These are phyloP conservation scores for Crithidia brevicula DNA, from an alignment of 208 protist species.

Conservation along the genomic window DNA sequence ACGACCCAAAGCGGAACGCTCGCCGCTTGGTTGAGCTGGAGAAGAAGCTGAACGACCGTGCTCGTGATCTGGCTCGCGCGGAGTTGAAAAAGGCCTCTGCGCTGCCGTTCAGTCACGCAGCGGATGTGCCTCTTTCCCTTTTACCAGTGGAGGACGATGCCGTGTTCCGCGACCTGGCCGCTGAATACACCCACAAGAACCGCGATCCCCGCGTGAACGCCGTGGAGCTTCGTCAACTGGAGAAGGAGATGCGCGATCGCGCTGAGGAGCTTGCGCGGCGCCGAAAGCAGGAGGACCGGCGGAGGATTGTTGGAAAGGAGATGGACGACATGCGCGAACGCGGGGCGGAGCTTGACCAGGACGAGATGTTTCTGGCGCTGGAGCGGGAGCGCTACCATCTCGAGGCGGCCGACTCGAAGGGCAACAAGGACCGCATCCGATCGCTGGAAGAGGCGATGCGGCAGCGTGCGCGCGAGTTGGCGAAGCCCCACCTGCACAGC, in stretches of 20 bases:
- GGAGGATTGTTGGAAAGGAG: constrained; percentile 13
- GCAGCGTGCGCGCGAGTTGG: constrained; percentile 24
- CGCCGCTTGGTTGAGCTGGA: not conserved
- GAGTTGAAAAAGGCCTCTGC: not conserved
- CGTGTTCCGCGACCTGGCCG: constrained; percentile 27
- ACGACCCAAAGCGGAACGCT: not conserved
- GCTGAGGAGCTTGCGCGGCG: constrained; percentile 35
- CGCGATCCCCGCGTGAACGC: constrained; percentile 19
- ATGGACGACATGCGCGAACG: constrained; percentile 54
- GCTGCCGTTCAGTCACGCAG: constrained; percentile 23
- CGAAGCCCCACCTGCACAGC: constrained; percentile 30
- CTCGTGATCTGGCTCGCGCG: constrained; percentile 35
- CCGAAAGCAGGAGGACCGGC: constrained; percentile 11
- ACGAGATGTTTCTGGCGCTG: constrained; percentile 57
- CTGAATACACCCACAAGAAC: constrained; percentile 8
- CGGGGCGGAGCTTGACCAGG: constrained; percentile 49
- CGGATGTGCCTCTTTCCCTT: constrained; percentile 27
- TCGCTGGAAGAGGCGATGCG: constrained; percentile 35
- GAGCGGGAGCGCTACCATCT: constrained; percentile 60
- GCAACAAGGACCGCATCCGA: constrained; percentile 24
- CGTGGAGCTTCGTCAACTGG: constrained; percentile 30
- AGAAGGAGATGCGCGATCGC: constrained; percentile 44
- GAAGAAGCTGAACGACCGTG: not conserved
- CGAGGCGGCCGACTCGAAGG: constrained; percentile 36
- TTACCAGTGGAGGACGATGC: constrained; percentile 35